A percentile compares a stretch with the other conserved stretches of the same genome.
Evolutionary conservation across 441 rosid genomes (phyloP).

Genomic region (Pelargonium citronellum): DNA sequence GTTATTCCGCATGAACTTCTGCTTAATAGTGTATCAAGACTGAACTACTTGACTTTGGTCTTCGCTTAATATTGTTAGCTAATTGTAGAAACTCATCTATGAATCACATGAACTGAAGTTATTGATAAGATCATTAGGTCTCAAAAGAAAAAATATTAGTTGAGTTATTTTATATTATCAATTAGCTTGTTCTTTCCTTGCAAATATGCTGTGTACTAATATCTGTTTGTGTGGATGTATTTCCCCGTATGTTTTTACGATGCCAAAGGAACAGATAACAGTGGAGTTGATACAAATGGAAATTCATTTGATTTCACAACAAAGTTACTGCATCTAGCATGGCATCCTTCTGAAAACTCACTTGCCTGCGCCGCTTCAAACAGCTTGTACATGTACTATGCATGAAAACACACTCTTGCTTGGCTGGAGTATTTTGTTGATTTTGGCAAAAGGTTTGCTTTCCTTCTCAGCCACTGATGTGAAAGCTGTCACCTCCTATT

Average conservation of each 20-base stretch:
- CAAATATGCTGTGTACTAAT: not conserved
- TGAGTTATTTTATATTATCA: not conserved
- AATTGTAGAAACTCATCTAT: too few species aligned
- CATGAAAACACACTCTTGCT: constrained; percentile 33
- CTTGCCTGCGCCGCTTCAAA: constrained; percentile 96
- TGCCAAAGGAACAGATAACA: constrained; percentile 58
- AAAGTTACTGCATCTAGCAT: constrained; percentile 88
- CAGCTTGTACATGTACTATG: constrained; percentile 98
- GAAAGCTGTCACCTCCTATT: too few species aligned
- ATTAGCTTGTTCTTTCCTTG: too few species aligned
- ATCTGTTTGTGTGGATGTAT: not conserved
- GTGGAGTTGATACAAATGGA: constrained; percentile 80
- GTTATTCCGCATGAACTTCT: constrained; percentile 5
- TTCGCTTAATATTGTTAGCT: not conserved
- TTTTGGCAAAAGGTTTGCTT: too few species aligned
- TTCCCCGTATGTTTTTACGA: not conserved
- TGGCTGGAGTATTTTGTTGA: not conserved
- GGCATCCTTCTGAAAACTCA: constrained; percentile 94
- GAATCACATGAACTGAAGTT: too few species aligned
- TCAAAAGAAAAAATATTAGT: not conserved
- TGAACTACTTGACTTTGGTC: not conserved
- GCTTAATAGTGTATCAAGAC: not conserved
- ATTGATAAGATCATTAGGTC: too few species aligned
- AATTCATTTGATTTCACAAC: constrained; percentile 79
- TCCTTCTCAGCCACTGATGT: too few species aligned